Conservation (phyloP, 2,329 filamentous ascomycete species). For the Colletotrichum sp. region DNA sequence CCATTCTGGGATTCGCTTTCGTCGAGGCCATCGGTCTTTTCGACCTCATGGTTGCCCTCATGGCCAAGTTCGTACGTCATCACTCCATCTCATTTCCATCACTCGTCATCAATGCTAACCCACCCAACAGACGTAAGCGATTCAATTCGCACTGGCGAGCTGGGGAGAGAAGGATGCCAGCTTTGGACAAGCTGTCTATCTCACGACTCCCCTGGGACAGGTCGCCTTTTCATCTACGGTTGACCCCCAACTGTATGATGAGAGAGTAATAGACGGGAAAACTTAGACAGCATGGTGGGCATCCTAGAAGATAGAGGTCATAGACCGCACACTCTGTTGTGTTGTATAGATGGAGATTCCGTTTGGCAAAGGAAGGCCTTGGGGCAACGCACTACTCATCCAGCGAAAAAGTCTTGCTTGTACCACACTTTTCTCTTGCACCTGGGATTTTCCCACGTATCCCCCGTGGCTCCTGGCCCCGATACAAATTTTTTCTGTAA, state of each 20-base stretch:
- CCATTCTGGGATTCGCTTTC: slow-evolving; percentile 95
- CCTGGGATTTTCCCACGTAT: background rate
- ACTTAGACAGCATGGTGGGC: slow-evolving; percentile 20
- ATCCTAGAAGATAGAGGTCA: slow-evolving; percentile 20
- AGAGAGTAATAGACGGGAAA: slow-evolving; percentile 20
- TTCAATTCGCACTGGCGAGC: slow-evolving; percentile 19
- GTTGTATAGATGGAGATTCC: slow-evolving; percentile 21
- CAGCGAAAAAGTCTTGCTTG: slow-evolving; percentile 17
- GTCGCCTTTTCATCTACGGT: slow-evolving; percentile 17
- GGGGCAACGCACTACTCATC: slow-evolving; percentile 11
- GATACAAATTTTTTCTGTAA: slow-evolving; percentile 22
- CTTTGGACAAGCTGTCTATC: slow-evolving; percentile 12
- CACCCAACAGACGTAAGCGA: slow-evolving; percentile 18
- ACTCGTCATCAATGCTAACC: background rate
- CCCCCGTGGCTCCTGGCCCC: slow-evolving; percentile 21
- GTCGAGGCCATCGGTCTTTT: slow-evolving; percentile 91
- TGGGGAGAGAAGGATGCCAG: slow-evolving; percentile 1
- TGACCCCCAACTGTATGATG: slow-evolving; percentile 6
- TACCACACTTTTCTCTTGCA: background rate
- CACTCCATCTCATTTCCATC: background rate
- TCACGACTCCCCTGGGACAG: slow-evolving; percentile 7
- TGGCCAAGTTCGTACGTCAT: slow-evolving; percentile 82
- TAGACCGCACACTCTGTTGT: slow-evolving; percentile 18
- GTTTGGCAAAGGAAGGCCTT: background rate
- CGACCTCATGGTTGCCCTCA: slow-evolving; percentile 91